phyloP scores from a whole-genome alignment of 2,329 filamentous ascomycete species.

The Diaporthe ilicicola region DNA sequence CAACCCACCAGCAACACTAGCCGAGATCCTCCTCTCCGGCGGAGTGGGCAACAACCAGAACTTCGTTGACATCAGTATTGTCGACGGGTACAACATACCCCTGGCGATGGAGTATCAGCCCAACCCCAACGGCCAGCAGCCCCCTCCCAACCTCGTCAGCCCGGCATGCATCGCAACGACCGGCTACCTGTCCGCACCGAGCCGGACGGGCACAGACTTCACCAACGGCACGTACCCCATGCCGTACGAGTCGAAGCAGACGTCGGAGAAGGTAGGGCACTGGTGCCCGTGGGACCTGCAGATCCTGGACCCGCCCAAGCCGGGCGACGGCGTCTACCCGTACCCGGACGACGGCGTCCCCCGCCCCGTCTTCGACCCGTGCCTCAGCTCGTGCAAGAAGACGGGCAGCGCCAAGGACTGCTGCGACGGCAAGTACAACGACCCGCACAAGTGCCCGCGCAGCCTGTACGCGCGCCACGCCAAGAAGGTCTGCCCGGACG shows the following conservation, averaged over 20 bases:
- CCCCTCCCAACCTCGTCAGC: constrained; percentile 81
- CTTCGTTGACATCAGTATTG: constrained; percentile 86
- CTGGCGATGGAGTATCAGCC: constrained; percentile 64
- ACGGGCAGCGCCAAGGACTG: constrained; percentile 74
- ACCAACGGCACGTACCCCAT: constrained; percentile 73
- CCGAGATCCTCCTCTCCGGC: constrained; percentile 80
- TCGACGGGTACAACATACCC: constrained; percentile 85
- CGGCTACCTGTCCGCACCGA: constrained; percentile 66
- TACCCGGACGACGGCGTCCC: constrained; percentile 80
- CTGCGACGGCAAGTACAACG: constrained; percentile 75
- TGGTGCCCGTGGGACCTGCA: constrained; percentile 89
- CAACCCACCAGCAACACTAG: constrained; percentile 76
- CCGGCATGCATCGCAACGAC: constrained; percentile 78
- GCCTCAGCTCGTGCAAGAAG: constrained; percentile 78
- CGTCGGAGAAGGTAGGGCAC: constrained; percentile 62
- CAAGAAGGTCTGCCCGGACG: constrained; percentile 83
- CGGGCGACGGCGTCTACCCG: constrained; percentile 79
- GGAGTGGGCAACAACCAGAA: constrained; percentile 68
- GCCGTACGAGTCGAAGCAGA: constrained; percentile 69
- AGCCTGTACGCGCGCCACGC: constrained; percentile 74
- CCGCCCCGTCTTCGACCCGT: constrained; percentile 78
- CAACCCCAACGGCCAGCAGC: constrained; percentile 68
- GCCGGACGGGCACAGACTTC: constrained; percentile 61
- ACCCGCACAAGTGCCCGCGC: constrained; percentile 69
- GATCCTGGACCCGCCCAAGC: constrained; percentile 71